A percentile compares a stretch with the other conserved stretches of the same genome.
Conservation (phyloP, 2,329 filamentous ascomycete genomes). For the Pseudonectria buxi region DNA sequence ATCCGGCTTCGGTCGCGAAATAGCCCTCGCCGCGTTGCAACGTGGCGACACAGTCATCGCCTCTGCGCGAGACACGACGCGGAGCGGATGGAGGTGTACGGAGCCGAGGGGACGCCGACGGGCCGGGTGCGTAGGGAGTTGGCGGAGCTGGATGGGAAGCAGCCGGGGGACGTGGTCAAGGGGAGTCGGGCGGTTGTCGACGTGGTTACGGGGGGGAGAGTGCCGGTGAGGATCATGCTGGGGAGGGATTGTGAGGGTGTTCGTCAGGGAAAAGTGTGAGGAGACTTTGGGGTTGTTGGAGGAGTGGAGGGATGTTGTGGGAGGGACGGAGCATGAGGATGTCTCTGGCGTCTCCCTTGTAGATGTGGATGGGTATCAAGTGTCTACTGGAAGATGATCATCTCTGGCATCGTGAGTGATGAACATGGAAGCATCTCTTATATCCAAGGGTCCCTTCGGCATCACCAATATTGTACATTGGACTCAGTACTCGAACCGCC, state of each 20-base stretch:
- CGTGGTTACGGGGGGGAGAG: constrained; percentile 44
- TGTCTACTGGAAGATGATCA: too few species aligned
- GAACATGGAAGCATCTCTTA: too few species aligned
- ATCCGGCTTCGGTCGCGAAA: constrained; percentile 42
- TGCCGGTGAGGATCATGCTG: constrained; percentile 48
- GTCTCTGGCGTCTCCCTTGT: too few species aligned
- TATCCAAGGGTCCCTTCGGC: too few species aligned
- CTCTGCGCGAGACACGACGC: constrained; percentile 36
- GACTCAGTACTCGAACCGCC: constrained; percentile 55
- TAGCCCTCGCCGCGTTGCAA: constrained; percentile 36
- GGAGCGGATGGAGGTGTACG: constrained; percentile 28
- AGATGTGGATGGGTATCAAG: too few species aligned
- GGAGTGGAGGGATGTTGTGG: constrained; percentile 38
- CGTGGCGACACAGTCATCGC: constrained; percentile 45
- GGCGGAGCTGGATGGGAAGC: constrained; percentile 35
- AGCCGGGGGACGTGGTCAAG: constrained; percentile 50
- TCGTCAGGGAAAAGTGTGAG: constrained; percentile 37
- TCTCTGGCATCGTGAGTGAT: too few species aligned
- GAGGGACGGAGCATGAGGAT: constrained; percentile 17
- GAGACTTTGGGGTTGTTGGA: constrained; percentile 36
- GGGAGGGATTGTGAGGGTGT: constrained; percentile 42
- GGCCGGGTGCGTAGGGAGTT: constrained; percentile 25
- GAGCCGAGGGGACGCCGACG: constrained; percentile 23
- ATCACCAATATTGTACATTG: too few species aligned
- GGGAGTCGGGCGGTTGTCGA: constrained; percentile 47